A percentile compares a stretch with the other conserved stretches of the same genome.
phyloP scores from a whole-genome alignment of 1,139 yeast species.

The Pichia sp. region DNA sequence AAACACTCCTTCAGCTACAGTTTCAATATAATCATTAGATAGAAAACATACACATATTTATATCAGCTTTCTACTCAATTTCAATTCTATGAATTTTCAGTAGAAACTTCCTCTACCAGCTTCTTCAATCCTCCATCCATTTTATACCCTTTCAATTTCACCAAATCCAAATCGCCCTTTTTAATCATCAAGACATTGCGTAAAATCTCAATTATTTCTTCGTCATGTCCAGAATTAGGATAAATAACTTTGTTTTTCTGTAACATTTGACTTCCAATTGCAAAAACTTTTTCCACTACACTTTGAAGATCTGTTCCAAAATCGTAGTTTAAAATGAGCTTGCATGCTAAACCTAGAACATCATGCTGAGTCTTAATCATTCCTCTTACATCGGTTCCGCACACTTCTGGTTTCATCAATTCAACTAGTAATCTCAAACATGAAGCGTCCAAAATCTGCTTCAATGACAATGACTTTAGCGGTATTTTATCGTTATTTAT shows the following conservation, averaged over 20 bases:
- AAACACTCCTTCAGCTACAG: too few relatives aligned
- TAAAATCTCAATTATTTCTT: slow-evolving; percentile 54
- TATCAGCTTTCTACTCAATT: too few relatives aligned
- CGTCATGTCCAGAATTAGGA: slow-evolving; percentile 30
- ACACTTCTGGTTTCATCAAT: slow-evolving; percentile 57
- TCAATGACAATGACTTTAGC: slow-evolving; percentile 33
- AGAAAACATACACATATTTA: too few relatives aligned
- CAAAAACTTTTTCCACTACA: slow-evolving; percentile 20
- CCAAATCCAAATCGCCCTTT: slow-evolving; percentile 28
- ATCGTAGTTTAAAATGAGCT: slow-evolving; percentile 56
- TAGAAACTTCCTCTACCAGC: slow-evolving; percentile 13
- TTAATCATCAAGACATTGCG: slow-evolving; percentile 49
- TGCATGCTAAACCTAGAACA: slow-evolving; percentile 59
- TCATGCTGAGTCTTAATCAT: slow-evolving; percentile 60
- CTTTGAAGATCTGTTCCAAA: slow-evolving; percentile 15
- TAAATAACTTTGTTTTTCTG: slow-evolving; percentile 15
- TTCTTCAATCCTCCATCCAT: slow-evolving; percentile 18
- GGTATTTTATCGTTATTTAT: slow-evolving; percentile 25
- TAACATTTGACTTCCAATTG: slow-evolving; percentile 20
- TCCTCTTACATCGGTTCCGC: slow-evolving; percentile 55
- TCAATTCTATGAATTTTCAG: neutral
- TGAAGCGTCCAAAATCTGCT: slow-evolving; percentile 61
- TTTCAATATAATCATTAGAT: too few relatives aligned
- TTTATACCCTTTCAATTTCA: slow-evolving; percentile 15
- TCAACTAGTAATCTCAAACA: slow-evolving; percentile 68